Evolutionary conservation across 148 eudicot species (phyloP), one percentile per base, ranked within the genome.

Genomic region (Nepenthes gracilis): DNA sequence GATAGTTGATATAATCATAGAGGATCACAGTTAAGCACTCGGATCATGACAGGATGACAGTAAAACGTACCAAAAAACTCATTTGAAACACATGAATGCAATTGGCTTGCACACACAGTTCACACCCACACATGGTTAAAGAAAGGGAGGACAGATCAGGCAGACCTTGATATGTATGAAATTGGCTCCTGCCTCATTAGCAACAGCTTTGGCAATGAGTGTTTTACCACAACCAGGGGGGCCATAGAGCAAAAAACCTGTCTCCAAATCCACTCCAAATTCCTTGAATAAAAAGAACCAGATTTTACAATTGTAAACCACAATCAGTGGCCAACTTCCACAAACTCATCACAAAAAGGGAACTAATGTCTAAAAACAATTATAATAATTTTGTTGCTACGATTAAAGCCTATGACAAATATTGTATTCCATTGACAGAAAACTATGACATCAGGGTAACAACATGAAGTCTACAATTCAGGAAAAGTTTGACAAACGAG

Each of bases 171-270:
- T 75, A 52, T 87, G 83, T 68, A 84, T 87, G 70, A 87, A 84
- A 76, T 70, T 83, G 23, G 84, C 86, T 66, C 94, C 88, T 1
- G 88, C 82, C 72, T 83, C 94, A 70, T 75, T 78, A 49, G 95
- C 95, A 62, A 87, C 90, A 67, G 90, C 90, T 79, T 79, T 84
- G 58, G 95, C 95, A 67, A 87, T 87, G 63, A 84, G 72, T 9
- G 95, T 87, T 72, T 87, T 84, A 32, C 90, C 90, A 62, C 95
- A 87, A 60, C 95, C 95, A 38, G 95, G 95, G 58, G 95, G 95
- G 34, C 95, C 95, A 67, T 79, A 84, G 43, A 87, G 85, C 80
- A 87, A 76, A 76, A 83, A 79, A 48, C 95, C 95, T 33, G 79
- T 77, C 62, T 57, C 62, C 45, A 75, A 49, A 70, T 80, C 74